Conservation (phyloP, 2,329 filamentous ascomycete species). For the Geosmithia flava region DNA sequence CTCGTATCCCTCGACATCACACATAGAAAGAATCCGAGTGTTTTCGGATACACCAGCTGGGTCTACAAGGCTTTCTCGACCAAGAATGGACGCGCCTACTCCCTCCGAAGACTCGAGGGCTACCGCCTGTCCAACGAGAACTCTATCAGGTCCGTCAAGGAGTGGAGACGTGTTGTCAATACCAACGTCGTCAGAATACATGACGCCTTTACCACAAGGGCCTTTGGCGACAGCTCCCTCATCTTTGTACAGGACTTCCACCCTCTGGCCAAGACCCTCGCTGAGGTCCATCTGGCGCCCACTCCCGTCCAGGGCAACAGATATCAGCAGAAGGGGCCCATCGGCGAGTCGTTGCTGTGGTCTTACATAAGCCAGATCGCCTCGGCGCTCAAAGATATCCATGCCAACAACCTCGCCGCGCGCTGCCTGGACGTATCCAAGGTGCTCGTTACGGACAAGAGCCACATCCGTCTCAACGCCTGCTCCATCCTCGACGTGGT, state of each 20-base stretch:
- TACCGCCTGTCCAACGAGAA: conserved; percentile 83
- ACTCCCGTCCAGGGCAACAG: conserved; percentile 27
- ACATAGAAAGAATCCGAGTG: conserved; percentile 62
- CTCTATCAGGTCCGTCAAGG: conserved; percentile 72
- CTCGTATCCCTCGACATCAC: conserved; percentile 79
- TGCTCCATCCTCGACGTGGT: conserved; percentile 86
- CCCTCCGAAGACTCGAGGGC: conserved; percentile 74
- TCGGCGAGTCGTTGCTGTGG: conserved; percentile 73
- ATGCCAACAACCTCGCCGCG: conserved; percentile 69
- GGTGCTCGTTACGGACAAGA: conserved; percentile 81
- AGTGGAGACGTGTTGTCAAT: conserved; percentile 78
- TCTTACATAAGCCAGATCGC: conserved; percentile 85
- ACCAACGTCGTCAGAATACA: conserved; percentile 76
- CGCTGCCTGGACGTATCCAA: conserved; percentile 80
- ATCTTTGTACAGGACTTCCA: conserved; percentile 92
- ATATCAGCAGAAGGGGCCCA: conserved; percentile 28
- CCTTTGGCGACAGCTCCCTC: conserved; percentile 88
- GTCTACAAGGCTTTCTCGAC: conserved; percentile 87
- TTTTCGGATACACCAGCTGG: conserved; percentile 86
- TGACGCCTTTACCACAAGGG: conserved; percentile 85
- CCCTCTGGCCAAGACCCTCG: conserved; percentile 78
- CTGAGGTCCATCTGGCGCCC: conserved; percentile 54
- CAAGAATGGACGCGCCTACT: conserved; percentile 84
- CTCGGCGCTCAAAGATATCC: conserved; percentile 77
- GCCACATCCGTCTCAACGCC: conserved; percentile 75